Conservation (phyloP, 768 basidiomycete genomes). For the Chalciporus chontae region DNA sequence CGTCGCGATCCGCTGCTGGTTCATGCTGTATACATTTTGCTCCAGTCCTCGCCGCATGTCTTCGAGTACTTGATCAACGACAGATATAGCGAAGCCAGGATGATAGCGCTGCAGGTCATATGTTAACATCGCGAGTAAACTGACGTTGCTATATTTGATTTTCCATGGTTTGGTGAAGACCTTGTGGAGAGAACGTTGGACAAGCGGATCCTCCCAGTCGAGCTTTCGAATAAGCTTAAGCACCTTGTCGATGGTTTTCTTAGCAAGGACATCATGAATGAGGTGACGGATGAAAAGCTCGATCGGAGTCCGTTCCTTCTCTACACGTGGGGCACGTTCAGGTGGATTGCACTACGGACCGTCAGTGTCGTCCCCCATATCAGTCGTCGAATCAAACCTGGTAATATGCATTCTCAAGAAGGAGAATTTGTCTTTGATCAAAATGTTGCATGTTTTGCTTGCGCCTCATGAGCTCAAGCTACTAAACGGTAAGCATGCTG, state of each 20-base stretch:
- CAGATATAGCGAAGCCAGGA: slow-evolving; percentile 79
- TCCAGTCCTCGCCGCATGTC: slow-evolving; percentile 89
- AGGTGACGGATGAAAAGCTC: slow-evolving; percentile 95
- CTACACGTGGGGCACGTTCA: slow-evolving; percentile 80
- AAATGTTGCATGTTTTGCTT: slow-evolving; percentile 94
- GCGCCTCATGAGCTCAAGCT: slow-evolving; percentile 92
- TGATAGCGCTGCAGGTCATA: slow-evolving; percentile 94
- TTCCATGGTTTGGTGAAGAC: slow-evolving; percentile 99
- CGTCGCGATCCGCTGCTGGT: slow-evolving; percentile 88
- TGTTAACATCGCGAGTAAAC: slow-evolving; percentile 88
- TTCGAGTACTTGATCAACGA: slow-evolving; percentile 94
- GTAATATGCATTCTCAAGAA: slow-evolving; percentile 98
- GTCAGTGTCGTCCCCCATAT: slow-evolving; percentile 9
- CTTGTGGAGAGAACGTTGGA: slow-evolving; percentile 69
- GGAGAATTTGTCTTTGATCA: slow-evolving; percentile 82
- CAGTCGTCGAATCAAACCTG: slow-evolving; percentile 49
- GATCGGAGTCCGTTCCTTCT: slow-evolving; percentile 81
- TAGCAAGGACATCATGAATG: slow-evolving; percentile 89
- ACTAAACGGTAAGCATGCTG: slow-evolving; percentile 9
- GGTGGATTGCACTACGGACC: slow-evolving; percentile 86
- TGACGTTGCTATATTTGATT: slow-evolving; percentile 87
- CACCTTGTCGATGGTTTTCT: slow-evolving; percentile 95
- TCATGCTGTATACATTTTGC: slow-evolving; percentile 91
- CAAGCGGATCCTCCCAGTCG: slow-evolving; percentile 81
- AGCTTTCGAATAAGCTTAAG: slow-evolving; percentile 89